Evolutionary conservation across 108 stramenopile species (phyloP), one percentile per base, ranked within the genome.

Genomic region (Pseudonitzschia multiseries): DNA sequence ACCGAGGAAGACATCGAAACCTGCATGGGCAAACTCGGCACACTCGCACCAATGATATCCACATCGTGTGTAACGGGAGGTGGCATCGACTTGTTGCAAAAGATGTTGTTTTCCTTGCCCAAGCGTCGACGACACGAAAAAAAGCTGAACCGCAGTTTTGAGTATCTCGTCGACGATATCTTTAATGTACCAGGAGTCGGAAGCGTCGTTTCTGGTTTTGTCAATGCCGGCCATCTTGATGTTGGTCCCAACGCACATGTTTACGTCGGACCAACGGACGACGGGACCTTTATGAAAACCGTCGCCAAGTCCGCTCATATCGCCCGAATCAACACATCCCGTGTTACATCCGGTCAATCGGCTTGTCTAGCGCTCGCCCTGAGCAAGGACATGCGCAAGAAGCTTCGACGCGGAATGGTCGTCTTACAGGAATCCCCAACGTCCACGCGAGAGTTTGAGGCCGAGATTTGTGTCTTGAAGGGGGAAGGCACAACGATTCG

Each of bases 21-120:
- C 13, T 89, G 91, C 69, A 89, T 95, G 72, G 94, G 93, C 46
- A 95, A 91, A 65, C 79, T 96, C 24, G 89, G 93, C 50, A 82
- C 96, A 0, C 65, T 98, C 63, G 95, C 97, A 12, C 99, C 99
- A 17, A 93, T 98, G 65, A 95, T 99, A 74, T 90, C 94, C 22
- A 94, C 96, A 26, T 98, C 97, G 17, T 96, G 93, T 80, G 99
- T 99, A 5, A 97, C 96, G 18, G 99, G 99, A 18, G 87, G 96
- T 71, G 96, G 97, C 8, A 81, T 99, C 44, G 91, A 97, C 27
- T 76, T 98, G 61, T 75, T 99, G 64, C 88, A 95, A 33, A 92
- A 92, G 63, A 83, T 99, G 79, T 83, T 99, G 6, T 92, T 91
- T 71, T 64, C 86, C 13, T 65, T 96, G 27, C 95, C 95, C 20